Evolutionary conservation across 139 green algal genomes (phyloP).

Genomic region (Chlorella sp.): DNA sequence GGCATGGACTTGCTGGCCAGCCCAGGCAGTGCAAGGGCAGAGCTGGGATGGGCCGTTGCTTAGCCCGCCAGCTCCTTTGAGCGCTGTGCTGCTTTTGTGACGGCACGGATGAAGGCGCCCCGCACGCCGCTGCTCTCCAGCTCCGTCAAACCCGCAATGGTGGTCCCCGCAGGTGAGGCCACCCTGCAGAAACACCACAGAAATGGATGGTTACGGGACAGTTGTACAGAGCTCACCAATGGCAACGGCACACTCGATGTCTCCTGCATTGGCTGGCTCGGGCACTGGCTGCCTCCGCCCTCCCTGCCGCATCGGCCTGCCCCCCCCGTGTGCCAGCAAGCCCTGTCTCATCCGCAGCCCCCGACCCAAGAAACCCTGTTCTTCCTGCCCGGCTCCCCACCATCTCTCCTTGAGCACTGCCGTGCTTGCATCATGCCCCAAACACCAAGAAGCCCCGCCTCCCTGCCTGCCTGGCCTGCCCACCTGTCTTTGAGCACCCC

Average conservation of each 20-base stretch:
- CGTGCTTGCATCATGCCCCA: background rate
- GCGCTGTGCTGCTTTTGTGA: slow-evolving; percentile 61
- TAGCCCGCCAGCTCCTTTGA: slow-evolving; percentile 53
- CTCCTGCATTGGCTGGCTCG: background rate
- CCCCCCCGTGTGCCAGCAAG: background rate
- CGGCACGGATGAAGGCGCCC: slow-evolving; percentile 73
- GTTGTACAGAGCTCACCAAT: background rate
- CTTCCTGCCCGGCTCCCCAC: too few species aligned
- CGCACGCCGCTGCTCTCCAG: slow-evolving; percentile 73
- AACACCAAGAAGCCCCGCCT: background rate
- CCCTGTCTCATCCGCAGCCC: too few species aligned
- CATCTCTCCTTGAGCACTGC: too few species aligned
- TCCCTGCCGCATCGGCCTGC: background rate
- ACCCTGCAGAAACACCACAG: slow-evolving; percentile 37
- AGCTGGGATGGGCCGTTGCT: background rate
- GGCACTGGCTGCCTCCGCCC: too few species aligned
- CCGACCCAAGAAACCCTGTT: too few species aligned
- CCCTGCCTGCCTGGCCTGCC: background rate
- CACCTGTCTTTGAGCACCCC: slow-evolving; percentile 76
- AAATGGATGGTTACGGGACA: background rate
- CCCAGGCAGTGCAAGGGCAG: too few species aligned
- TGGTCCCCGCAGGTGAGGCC: slow-evolving; percentile 58
- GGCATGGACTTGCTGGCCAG: too few species aligned
- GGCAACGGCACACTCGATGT: background rate
- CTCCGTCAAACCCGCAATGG: slow-evolving; percentile 73